A percentile compares a stretch with the other conserved stretches of the same genome.
phyloP scores from a whole-genome alignment of 805 yeast genomes.

The Geotrichum ghanense region DNA sequence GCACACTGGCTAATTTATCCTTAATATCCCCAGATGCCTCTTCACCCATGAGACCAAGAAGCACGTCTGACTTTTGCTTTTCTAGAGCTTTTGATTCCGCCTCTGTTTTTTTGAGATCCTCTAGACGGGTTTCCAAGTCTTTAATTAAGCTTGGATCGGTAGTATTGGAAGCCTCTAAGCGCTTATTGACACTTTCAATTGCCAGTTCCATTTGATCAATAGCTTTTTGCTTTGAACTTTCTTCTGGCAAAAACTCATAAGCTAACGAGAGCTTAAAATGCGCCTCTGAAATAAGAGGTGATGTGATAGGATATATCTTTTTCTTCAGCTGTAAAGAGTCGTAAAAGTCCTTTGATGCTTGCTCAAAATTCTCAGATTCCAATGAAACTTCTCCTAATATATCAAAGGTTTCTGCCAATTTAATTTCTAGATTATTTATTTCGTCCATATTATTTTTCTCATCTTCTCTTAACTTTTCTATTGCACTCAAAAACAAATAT shows the following conservation, averaged over 20 bases:
- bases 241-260: constrained; percentile 50
- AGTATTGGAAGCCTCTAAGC: constrained; percentile 29
- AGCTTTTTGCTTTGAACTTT: constrained; percentile 40
- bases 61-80: constrained; percentile 9
- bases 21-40: constrained; percentile 13
- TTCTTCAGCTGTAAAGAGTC: constrained; percentile 44
- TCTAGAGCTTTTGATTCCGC: constrained; percentile 4
- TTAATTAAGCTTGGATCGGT: constrained; percentile 25
- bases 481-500: constrained; percentile 41
- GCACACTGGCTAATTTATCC: constrained; percentile 4
- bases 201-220: constrained; percentile 45
- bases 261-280: constrained; percentile 76
- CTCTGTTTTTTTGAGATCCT: background rate
- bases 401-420: constrained; percentile 64
- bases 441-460: background rate
- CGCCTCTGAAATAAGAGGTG: constrained; percentile 60
- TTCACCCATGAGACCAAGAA: constrained; percentile 14
- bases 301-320: constrained; percentile 38
- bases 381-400: constrained; percentile 81
- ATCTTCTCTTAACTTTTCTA: constrained; percentile 23
- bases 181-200: constrained; percentile 34
- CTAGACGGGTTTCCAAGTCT: constrained; percentile 20
- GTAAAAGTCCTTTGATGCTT: constrained; percentile 61
- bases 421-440: constrained; percentile 31
- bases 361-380: constrained; percentile 78